Base-by-base conservation (phyloP, 2,329 filamentous ascomycete species). In the Arthrobotrys iridis region DNA sequence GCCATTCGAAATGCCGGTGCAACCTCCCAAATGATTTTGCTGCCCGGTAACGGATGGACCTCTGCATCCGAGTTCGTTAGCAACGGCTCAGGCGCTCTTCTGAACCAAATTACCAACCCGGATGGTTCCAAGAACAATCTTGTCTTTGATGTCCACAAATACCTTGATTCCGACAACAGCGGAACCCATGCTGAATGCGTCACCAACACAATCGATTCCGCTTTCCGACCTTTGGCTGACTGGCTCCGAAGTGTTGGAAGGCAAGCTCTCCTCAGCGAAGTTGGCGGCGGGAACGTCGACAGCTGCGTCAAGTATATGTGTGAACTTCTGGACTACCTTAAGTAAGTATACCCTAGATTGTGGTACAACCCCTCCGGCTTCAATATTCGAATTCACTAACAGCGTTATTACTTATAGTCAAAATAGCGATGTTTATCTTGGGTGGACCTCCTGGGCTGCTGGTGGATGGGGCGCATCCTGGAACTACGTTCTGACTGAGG, bases 1-100 rank as follows among this genome's bases (percentile, higher is more conserved):
- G 89, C 88, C 2, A 90, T 92, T 78, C 87, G 89, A 45, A 81
- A 85, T 43, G 86, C 87, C 1, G 89, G 89, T n/a, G 88, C 89
- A n/a, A 85, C 83, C 0, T 82, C 82, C 18, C 87, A 91, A 77
- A 85, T 87, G 79, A 90, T 91, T 77, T 83, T 91, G 10, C 84
- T 90, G 0, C 87, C 89, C 0, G 89, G 89, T 1, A 88, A 84
- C 37, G 86, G 87, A 78, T 91, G 85, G 79, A 85, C 86, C 5
- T 84, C 83, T 59, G 86, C 85, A 1, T 83, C 81, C 40, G 82
- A 82, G 1, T 84, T 87, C 58, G 82, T 87, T 20, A 82, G 82
- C 1, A 84, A 82, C 40, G 85, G 85, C 2, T 86, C 85, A 10
- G 86, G 84, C 0, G 85, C 84, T 0, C 85, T 85, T 2, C 81